phyloP scores from a whole-genome alignment of 2,329 filamentous ascomycete genomes.

The Neonectria coccinea region DNA sequence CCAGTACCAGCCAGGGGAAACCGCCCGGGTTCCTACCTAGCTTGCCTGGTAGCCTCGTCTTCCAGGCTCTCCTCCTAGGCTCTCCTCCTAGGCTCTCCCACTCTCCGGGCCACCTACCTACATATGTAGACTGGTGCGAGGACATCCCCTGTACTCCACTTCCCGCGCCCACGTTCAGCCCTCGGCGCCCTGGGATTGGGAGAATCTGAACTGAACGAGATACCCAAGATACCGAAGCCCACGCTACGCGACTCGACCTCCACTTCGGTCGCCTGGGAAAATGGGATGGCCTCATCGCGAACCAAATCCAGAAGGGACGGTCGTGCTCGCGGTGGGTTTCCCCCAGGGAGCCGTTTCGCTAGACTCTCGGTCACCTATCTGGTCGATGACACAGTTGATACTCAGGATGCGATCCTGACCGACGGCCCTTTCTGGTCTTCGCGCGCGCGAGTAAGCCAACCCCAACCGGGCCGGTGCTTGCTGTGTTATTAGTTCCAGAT shows the following conservation, averaged over 20 bases:
- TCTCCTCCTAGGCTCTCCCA: background rate
- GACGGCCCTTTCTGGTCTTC: conserved; percentile 20
- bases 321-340: conserved; percentile 5
- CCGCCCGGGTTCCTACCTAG: background rate
- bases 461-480: background rate
- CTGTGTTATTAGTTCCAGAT: conserved; percentile 1
- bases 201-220: conserved; percentile 12
- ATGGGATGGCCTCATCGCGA: conserved; percentile 9
- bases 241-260: conserved; percentile 7
- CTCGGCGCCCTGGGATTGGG: conserved; percentile 26
- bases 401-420: conserved; percentile 17
- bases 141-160: conserved; percentile 19
- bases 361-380: conserved; percentile 26
- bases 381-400: conserved; percentile 11
- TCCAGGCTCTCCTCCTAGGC: background rate
- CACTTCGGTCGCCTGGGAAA: background rate
- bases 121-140: background rate
- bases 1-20: background rate
- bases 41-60: too few species aligned
- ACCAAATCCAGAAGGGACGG: background rate
- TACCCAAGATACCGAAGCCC: conserved; percentile 9
- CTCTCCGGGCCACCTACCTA: background rate
- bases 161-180: conserved; percentile 33
- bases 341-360: conserved; percentile 9
- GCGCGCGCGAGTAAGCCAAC: conserved; percentile 12